A percentile compares a stretch with the other conserved stretches of the same genome.
phyloP scores from a whole-genome alignment of 176 grass and related monocot genomes.

The Aegilops tauschii region DNA sequence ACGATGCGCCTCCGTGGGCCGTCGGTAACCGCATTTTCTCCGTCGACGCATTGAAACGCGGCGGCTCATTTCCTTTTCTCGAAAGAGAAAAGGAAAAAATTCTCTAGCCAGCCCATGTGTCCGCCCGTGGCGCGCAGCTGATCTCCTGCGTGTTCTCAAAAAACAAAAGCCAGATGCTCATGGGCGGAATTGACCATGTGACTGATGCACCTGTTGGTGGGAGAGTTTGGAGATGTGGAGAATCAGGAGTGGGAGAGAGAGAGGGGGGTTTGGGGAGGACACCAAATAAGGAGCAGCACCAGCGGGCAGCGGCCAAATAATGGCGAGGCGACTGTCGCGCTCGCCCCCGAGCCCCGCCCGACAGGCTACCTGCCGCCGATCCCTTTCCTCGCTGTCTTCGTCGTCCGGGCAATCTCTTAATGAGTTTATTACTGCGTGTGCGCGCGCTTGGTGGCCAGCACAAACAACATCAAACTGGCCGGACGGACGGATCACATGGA shows the following conservation, averaged over 20 bases:
- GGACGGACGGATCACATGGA: conserved; percentile 22
- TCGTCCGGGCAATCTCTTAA: conserved; percentile 4
- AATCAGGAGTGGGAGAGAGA: neutral
- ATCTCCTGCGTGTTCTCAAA: neutral
- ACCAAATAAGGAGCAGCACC: conserved; percentile 26
- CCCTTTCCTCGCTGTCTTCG: conserved; percentile 33
- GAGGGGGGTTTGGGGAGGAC: neutral
- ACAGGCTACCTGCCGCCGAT: conserved; percentile 50
- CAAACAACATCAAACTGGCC: conserved; percentile 42
- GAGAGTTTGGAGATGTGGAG: neutral
- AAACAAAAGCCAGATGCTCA: neutral
- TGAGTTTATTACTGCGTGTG: neutral
- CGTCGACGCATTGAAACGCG: neutral
- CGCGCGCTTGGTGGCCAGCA: conserved; percentile 27
- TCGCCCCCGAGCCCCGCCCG: conserved; percentile 33
- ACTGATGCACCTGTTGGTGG: neutral
- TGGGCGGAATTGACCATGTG: neutral
- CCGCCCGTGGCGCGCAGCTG: neutral
- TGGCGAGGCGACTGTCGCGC: conserved; percentile 27
- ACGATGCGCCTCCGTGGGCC: neutral
- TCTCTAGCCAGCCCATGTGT: neutral
- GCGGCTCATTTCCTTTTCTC: neutral
- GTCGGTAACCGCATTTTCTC: neutral
- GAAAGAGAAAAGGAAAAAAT: neutral
- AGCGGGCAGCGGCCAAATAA: conserved; percentile 22